phyloP scores from a whole-genome alignment of 139 green algal species.

The Micractinium conductrix region DNA sequence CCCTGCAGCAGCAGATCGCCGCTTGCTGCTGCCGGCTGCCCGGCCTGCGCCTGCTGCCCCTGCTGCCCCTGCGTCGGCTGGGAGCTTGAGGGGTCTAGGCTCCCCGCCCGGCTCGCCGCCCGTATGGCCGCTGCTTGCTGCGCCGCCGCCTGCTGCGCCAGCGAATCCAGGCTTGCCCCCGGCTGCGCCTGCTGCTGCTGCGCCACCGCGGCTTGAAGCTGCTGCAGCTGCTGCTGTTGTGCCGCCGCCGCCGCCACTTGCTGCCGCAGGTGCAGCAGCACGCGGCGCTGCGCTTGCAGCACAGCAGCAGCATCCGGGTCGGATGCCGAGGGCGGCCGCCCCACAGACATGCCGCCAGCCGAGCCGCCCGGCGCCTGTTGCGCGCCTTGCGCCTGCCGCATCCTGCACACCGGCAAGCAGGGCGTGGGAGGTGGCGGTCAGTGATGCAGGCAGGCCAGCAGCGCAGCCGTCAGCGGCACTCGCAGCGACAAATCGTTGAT shows the following conservation, averaged over 20 bases:
- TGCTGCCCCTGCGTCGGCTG: neutral
- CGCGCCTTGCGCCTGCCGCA: neutral
- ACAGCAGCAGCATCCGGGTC: neutral
- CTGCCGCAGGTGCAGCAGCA: neutral
- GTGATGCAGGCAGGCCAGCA: neutral
- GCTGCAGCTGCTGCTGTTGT: constrained; percentile 1
- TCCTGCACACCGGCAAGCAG: neutral
- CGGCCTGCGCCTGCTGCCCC: neutral
- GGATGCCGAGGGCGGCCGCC: neutral
- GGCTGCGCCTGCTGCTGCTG: neutral
- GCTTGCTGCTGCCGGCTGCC: neutral
- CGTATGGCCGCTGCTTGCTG: neutral
- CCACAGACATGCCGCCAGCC: neutral
- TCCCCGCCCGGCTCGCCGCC: neutral
- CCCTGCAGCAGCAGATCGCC: too few species aligned
- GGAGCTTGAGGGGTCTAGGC: too few species aligned
- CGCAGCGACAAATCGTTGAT: too few species aligned
- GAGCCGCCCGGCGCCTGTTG: neutral
- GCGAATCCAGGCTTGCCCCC: too few species aligned
- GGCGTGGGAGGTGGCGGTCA: neutral
- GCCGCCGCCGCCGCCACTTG: constrained; percentile 1
- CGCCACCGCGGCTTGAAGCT: too few species aligned
- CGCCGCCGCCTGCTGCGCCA: neutral
- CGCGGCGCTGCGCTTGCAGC: constrained; percentile 1
- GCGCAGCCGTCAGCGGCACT: neutral